Conservation (phyloP, 495 filamentous ascomycete genomes). For the Talaromyces nanjingensis region DNA sequence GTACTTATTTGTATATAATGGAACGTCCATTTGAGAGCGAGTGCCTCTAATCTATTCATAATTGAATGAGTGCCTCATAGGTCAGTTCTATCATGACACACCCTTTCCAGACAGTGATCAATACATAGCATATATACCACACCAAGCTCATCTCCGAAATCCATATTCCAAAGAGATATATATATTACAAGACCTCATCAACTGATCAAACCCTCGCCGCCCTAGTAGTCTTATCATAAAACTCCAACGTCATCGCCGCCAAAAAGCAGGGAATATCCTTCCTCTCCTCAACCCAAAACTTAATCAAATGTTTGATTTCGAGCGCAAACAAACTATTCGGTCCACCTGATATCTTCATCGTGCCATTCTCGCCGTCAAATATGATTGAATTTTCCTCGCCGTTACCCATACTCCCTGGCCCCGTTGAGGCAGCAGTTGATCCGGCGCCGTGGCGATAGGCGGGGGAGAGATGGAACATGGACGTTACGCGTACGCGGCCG, state of each 20-base stretch:
- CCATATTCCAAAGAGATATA: too few species aligned
- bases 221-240: conserved; percentile 74
- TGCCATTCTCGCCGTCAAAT: conserved; percentile 92
- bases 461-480: conserved; percentile 61
- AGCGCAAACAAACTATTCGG: conserved; percentile 78
- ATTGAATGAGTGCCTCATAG: neutral
- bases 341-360: conserved; percentile 94
- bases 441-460: conserved; percentile 50
- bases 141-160: too few species aligned
- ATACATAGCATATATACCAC: too few species aligned
- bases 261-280: conserved; percentile 89
- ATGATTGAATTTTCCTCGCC: conserved; percentile 71
- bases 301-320: conserved; percentile 73
- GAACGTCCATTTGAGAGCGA: neutral
- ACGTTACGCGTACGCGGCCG: conserved; percentile 81
- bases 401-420: conserved; percentile 52
- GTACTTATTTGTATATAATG: neutral
- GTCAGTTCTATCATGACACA: too few species aligned
- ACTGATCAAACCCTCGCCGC: conserved; percentile 35
- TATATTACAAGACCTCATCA: neutral
- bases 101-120: too few species aligned
- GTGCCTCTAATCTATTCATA: neutral
- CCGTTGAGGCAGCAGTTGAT: conserved; percentile 6
- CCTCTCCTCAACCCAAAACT: conserved; percentile 89
- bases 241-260: conserved; percentile 82